Percentiles rank a stretch among this genome's conserved stretches.
Evolutionary conservation across 768 basidiomycete species (phyloP).

Genomic region (Leucocoprinus sp.): DNA sequence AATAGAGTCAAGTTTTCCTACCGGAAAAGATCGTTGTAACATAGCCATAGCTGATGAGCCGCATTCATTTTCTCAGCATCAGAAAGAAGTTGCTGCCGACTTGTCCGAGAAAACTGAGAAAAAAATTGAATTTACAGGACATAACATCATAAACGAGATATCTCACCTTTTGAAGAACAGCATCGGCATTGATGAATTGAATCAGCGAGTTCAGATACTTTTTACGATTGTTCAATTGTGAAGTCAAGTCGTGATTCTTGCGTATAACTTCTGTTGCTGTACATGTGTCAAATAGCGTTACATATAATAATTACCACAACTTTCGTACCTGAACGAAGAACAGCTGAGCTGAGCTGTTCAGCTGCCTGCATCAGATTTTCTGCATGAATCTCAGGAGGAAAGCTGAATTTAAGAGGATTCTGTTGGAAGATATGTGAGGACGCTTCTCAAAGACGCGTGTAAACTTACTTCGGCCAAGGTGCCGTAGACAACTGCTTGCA

Average conservation of each 20-base stretch:
- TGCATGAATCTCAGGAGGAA: constrained; percentile 72
- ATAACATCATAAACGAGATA: neutral
- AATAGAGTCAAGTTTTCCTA: constrained; percentile 23
- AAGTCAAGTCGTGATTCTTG: constrained; percentile 70
- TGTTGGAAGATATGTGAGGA: constrained; percentile 18
- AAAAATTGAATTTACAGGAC: neutral
- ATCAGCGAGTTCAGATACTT: constrained; percentile 80
- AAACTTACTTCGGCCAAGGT: constrained; percentile 48
- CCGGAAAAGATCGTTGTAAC: constrained; percentile 61
- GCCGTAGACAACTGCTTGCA: constrained; percentile 75
- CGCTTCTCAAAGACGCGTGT: neutral
- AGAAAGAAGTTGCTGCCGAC: constrained; percentile 63
- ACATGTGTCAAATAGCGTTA: neutral
- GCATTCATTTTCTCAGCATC: constrained; percentile 87
- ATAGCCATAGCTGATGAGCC: constrained; percentile 73
- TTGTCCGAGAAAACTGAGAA: constrained; percentile 68
- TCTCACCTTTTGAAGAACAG: constrained; percentile 62
- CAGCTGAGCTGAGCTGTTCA: constrained; percentile 61
- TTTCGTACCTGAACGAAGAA: constrained; percentile 61
- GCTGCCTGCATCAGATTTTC: constrained; percentile 76
- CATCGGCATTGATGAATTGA: constrained; percentile 82
- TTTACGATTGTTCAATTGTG: constrained; percentile 68
- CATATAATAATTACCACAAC: neutral
- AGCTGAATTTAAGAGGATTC: constrained; percentile 76
- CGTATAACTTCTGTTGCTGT: constrained; percentile 61